Evolutionary conservation across 371 early-diverging fungal species (phyloP), one percentile per base, ranked within the genome.

Genomic region (Lichtheimia hyalospora): DNA sequence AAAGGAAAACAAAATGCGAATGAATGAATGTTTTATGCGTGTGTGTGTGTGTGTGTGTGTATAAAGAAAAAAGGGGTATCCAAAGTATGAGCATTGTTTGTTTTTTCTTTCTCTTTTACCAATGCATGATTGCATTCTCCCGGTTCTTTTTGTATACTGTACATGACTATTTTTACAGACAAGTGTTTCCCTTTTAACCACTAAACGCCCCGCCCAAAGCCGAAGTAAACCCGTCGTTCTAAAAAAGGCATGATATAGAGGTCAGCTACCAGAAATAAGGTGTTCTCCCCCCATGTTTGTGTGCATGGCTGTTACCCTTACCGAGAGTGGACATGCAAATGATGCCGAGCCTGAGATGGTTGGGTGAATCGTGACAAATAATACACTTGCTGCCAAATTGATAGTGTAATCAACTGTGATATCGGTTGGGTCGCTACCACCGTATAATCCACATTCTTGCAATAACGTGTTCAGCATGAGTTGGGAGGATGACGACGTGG

Each of bases 401-500:
- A 79, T 75, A 15, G 63, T 69, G 48, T 79, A 79, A 48, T 65
- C 54, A 5, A 79, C 58, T 0, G 68, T 68, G 16, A 79, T 62
- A 46, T 70, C 69, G 16, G 67, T 54, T 21, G 68, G 61, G 18
- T n/a, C n/a, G n/a, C n/a, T 18, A 0, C 46, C 46, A 24, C 75
- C 75, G 12, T 66, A 61, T 12, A 75, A 48, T 24, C 83, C 83
- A 52, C 85, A 85, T 40, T 72, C 72, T 12, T 65, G 69, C 6
- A 73, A 64, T 52, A 85, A 61, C 27, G 78, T 81, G 5, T 57
- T 64, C 24, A 85, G 40, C 18, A 84, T 75, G 6, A 73, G 67
- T 48, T 71, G 66, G 44, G 78, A 74, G 2, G 44, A 27, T 28
- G 79, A 71, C 1, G 63, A 42, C 3, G 55, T 46, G 0, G 79